Percentiles rank a stretch among this genome's conserved stretches.
Evolutionary conservation across 495 filamentous ascomycete species (phyloP).

Genomic region (Penicillium maclennaniae): DNA sequence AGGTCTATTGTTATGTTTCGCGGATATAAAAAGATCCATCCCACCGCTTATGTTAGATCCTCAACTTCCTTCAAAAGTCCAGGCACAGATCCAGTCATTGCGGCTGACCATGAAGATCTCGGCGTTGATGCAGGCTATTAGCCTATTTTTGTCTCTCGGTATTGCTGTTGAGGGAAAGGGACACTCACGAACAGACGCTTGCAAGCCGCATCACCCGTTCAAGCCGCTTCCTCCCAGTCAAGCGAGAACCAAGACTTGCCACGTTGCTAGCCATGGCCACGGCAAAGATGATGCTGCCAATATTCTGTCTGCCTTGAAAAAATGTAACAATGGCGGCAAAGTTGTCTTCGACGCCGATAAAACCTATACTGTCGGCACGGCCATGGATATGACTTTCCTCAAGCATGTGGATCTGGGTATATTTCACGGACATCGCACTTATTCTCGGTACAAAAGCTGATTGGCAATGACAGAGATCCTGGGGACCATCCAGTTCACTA

Average conservation of each 20-base stretch:
- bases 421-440: not conserved
- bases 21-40: constrained; percentile 1
- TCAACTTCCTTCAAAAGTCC: not conserved
- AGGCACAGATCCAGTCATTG: not conserved
- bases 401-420: constrained; percentile 58
- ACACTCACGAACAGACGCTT: constrained; percentile 24
- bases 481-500: constrained; percentile 55
- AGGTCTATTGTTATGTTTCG: not conserved
- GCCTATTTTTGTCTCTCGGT: constrained; percentile 22
- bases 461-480: constrained; percentile 41
- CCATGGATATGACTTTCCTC: constrained; percentile 61
- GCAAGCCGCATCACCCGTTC: constrained; percentile 34
- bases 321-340: constrained; percentile 65
- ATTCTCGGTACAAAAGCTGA: not conserved
- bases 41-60: not conserved
- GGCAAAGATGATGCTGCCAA: constrained; percentile 55
- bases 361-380: constrained; percentile 60
- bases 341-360: constrained; percentile 55
- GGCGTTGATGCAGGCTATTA: constrained; percentile 25
- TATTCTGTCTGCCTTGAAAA: constrained; percentile 54
- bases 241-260: constrained; percentile 30
- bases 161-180: constrained; percentile 14
- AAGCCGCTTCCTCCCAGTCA: constrained; percentile 32
- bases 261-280: constrained; percentile 36
- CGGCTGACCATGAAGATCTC: constrained; percentile 27